Evolutionary conservation across 768 basidiomycete genomes (phyloP), one percentile per base, ranked within the genome.

Genomic region (Rhodotorula kratochvilovae): DNA sequence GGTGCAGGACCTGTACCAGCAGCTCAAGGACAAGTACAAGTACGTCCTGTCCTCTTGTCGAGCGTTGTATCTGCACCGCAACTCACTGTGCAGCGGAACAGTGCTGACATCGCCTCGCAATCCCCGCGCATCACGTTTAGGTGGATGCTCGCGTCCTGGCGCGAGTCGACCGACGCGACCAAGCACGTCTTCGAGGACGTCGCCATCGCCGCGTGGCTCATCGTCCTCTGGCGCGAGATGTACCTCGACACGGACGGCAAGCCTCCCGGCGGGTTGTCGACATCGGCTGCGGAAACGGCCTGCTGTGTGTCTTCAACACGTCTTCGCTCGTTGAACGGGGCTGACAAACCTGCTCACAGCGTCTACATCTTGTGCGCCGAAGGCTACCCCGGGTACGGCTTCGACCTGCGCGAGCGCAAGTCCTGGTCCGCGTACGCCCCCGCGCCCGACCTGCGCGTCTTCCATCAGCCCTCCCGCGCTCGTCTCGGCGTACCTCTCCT

Each of bases 171-270:
- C 0, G 91, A 94, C 79, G 91, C 92, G 1, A 77, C 88, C 54
- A 94, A 94, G 79, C 92, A 94, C 80, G 90, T 94, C 13, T 94
- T 89, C 67, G 92, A 94, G 90, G 95, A 98, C 79, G 91, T 97
- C 46, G 91, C 91, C 25, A 94, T 98, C 54, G 92, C 92, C 5
- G 91, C 92, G 3, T 97, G 90, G 79, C 83, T 98, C 36, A 91
- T 97, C 81, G 84, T 95, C 1, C 81, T 97, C 7, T 97, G 95
- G 95, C 91, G 89, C 76, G 83, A 86, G 46, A 87, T 87, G 23
- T 95, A 86, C 77, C 77, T 80, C n/a, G 39, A 63, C 6, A 55
- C 13, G 23, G 62, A 53, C 1, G 72, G 63, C 45, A 73, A 36
- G 72, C 92, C 94, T 0, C 84, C 87, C 0, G 87, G 87, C 0